Base-by-base conservation (phyloP, 2,329 filamentous ascomycete species). In the Alternaria brassicicola region DNA sequence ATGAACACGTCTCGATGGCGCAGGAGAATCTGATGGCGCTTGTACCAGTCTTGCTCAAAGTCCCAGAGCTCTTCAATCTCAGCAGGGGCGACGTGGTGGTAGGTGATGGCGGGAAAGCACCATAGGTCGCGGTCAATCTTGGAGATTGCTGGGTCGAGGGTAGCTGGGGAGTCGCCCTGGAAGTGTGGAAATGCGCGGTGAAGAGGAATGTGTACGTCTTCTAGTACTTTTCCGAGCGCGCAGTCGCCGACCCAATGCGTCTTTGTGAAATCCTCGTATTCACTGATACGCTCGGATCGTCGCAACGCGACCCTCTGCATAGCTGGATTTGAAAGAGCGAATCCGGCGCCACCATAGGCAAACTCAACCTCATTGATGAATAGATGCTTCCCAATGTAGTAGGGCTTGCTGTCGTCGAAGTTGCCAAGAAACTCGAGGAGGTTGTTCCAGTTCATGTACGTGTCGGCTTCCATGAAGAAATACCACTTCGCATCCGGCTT, bases 341-440 rank as follows among this genome's bases (percentile, higher is more conserved):
- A 81, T 13, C 78, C 80, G 9, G 79, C 78, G 3, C 80, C 80
- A 36, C 79, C 80, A 56, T 82, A 80, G 1, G 76, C 80, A 45
- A 82, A 81, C 4, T 79, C 68, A 26, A 78, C 71, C 42, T 78
- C 71, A 43, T 79, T 80, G 52, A 82, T 79, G 69, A 75, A 77
- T 33, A 78, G 73, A 47, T 79, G 78, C 54, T 76, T 76, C 52
- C 80, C 80, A n/a, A 79, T 74, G 59, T 81, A 82, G 61, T 78
- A 75, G 2, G 74, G 69, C 56, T 78, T 76, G 38, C 58, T 71
- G 21, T 71, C 62, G 55, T 81, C 77, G 41, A 81, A 73, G 9
- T 73, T 70, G 41, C 61, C 54, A 21, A 81, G 73, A 57, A 79
- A 80, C 17, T 76, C 71, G 10, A 81, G 67, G 21, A 80, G 66